Conservation (phyloP, 176 grass and related monocot genomes). For the Phyllostachys edulis region DNA sequence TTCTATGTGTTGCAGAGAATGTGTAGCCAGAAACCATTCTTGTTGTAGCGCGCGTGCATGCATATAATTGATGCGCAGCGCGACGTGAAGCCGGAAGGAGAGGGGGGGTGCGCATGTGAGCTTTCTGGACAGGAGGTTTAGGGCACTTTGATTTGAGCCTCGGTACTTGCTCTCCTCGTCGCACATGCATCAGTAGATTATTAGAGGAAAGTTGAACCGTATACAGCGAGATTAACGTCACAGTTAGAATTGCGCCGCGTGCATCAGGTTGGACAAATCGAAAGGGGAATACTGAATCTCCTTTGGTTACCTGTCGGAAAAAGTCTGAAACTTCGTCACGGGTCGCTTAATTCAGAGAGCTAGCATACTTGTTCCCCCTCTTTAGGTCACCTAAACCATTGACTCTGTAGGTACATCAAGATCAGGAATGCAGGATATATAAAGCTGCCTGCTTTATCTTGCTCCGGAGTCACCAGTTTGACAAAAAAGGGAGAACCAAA, state of each 20-base stretch:
- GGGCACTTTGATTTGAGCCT: too few relatives aligned
- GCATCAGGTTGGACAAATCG: not conserved
- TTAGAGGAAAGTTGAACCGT: not conserved
- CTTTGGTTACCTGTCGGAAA: not conserved
- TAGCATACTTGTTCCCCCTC: not conserved
- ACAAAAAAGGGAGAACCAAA: not conserved
- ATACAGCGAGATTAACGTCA: not conserved
- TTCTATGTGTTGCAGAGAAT: too few relatives aligned
- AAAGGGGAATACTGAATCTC: not conserved
- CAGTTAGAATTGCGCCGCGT: not conserved
- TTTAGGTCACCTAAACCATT: conserved; percentile 30
- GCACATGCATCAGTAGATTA: not conserved
- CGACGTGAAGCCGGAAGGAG: not conserved
- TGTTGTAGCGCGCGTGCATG: too few relatives aligned
- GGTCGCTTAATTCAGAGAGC: not conserved
- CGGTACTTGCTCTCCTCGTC: not conserved
- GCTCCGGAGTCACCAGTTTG: not conserved
- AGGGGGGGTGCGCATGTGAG: not conserved
- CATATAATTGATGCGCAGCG: not conserved
- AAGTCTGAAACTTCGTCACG: not conserved
- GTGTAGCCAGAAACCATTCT: too few relatives aligned
- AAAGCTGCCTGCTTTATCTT: not conserved
- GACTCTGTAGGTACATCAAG: not conserved
- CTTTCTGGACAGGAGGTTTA: too few relatives aligned
- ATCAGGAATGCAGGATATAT: not conserved